Conservation (phyloP, 2,329 filamentous ascomycete genomes). For the Chaetoscypha palmicola region DNA sequence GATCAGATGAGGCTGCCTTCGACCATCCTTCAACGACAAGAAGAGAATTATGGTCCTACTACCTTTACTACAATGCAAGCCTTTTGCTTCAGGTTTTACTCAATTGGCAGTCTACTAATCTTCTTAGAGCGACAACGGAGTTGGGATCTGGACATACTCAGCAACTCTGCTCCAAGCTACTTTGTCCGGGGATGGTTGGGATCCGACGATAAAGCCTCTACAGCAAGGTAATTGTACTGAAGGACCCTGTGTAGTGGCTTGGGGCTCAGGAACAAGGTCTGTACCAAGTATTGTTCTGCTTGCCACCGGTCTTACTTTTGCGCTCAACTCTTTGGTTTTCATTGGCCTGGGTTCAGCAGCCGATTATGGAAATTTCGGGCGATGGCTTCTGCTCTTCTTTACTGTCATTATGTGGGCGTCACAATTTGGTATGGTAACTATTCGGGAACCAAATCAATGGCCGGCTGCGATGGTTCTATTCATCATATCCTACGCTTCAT, state of each 20-base stretch:
- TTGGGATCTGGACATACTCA: slow-evolving; percentile 36
- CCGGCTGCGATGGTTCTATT: slow-evolving; percentile 28
- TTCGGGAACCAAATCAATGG: slow-evolving; percentile 25
- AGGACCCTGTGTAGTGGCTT: slow-evolving; percentile 28
- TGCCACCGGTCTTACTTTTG: slow-evolving; percentile 25
- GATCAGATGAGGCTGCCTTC: slow-evolving; percentile 31
- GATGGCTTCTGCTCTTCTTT: slow-evolving; percentile 28
- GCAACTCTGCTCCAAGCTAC: slow-evolving; percentile 37
- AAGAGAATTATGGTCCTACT: slow-evolving; percentile 38
- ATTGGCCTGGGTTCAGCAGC: slow-evolving; percentile 27
- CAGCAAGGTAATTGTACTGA: slow-evolving; percentile 21
- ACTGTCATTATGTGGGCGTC: slow-evolving; percentile 27
- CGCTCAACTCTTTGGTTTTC: slow-evolving; percentile 26
- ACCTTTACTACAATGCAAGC: slow-evolving; percentile 36
- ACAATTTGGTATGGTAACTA: slow-evolving; percentile 29
- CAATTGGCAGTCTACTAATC: not conserved
- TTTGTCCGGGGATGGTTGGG: slow-evolving; percentile 33
- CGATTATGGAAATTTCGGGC: slow-evolving; percentile 30
- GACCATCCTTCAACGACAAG: slow-evolving; percentile 35
- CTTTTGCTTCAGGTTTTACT: not conserved
- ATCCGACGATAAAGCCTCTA: slow-evolving; percentile 31
- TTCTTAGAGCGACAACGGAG: slow-evolving; percentile 35
- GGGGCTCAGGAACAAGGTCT: slow-evolving; percentile 25
- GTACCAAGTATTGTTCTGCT: slow-evolving; percentile 29
- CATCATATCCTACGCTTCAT: slow-evolving; percentile 17